phyloP scores from a whole-genome alignment of 1,139 yeast genomes.

The Yamadazyma spencermartinsiae region DNA sequence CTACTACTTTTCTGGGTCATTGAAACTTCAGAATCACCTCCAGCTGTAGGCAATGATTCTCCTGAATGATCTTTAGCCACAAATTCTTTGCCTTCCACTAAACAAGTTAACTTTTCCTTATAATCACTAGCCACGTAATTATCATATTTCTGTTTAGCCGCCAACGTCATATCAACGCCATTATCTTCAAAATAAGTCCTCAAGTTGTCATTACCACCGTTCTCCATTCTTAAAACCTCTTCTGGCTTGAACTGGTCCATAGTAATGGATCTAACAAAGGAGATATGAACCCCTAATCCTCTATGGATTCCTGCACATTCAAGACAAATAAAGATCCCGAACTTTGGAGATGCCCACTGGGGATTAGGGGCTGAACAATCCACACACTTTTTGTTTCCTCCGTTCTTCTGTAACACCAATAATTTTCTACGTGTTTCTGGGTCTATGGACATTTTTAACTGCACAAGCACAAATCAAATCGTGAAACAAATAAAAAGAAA shows the following conservation, averaged over 20 bases:
- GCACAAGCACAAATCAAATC: not conserved
- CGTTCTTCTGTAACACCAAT: conserved; percentile 74
- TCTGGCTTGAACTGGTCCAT: conserved; percentile 97
- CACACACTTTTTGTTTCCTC: conserved; percentile 84
- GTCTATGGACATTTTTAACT: conserved; percentile 65
- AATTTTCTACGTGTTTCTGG: conserved; percentile 88
- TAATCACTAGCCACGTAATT: conserved; percentile 94
- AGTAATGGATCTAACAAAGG: conserved; percentile 93
- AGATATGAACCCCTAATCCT: conserved; percentile 94
- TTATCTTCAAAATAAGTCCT: conserved; percentile 64
- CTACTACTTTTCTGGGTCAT: conserved; percentile 11
- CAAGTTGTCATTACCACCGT: conserved; percentile 88
- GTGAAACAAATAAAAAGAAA: not conserved
- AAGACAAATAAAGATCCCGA: conserved; percentile 92
- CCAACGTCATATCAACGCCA: conserved; percentile 67
- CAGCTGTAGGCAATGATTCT: conserved; percentile 38
- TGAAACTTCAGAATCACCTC: conserved; percentile 12
- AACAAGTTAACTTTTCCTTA: conserved; percentile 75
- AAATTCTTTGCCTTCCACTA: conserved; percentile 73
- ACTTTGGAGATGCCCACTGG: conserved; percentile 98
- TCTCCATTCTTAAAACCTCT: conserved; percentile 86
- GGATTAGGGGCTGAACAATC: conserved; percentile 97
- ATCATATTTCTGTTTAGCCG: conserved; percentile 76
- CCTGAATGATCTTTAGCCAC: conserved; percentile 65
- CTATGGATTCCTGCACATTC: conserved; percentile 98